Evolutionary conservation across 768 basidiomycete species (phyloP), one percentile per base, ranked within the genome.

Genomic region (Mycena filopes): DNA sequence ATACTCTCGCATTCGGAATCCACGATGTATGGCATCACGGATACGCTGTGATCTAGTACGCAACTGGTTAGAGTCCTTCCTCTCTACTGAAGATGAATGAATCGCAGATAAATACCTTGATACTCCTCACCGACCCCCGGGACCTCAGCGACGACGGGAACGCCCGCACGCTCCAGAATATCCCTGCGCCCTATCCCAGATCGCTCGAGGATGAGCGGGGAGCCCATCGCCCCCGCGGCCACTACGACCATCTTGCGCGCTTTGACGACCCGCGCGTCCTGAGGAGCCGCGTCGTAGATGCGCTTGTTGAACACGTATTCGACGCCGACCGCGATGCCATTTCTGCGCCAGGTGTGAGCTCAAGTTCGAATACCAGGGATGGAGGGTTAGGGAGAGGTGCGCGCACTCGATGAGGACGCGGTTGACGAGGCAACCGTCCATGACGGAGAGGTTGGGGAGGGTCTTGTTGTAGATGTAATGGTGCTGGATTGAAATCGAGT

Each of bases 151-250:
- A 77, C n/a, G 1, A 71, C 70, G 21, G 71, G 28, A 33, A 84
- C 65, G 0, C 73, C 76, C n/a, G 68, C 66, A 18, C 71, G 40
- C 42, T 72, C 57, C 0, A 84, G 75, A 1, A 79, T 46, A 1
- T 66, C 65, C 45, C 60, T 63, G 8, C 72, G 63, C 3, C 83
- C 83, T 15, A 84, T 79, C 0, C 83, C 83, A 1, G 82, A 87
- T 7, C 87, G 79, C 68, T 89, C 85, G 7, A 90, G 80, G 25
- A 90, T 80, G 6, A 60, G 63, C 8, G 72, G 73, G 31, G 68
- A 50, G 9, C 81, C 81, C n/a, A 83, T 75, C 0, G 81, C 49
- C 2, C 83, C 82, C 2, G 79, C 77, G 11, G 80, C 79, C 2
- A 83, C 46, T 0, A 84, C 74, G 6, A 83, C 78, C 4, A 83